A percentile compares a stretch with the other conserved stretches of the same genome.
Conservation (phyloP, 305 asterid species). For the Fraxinus paxiana region DNA sequence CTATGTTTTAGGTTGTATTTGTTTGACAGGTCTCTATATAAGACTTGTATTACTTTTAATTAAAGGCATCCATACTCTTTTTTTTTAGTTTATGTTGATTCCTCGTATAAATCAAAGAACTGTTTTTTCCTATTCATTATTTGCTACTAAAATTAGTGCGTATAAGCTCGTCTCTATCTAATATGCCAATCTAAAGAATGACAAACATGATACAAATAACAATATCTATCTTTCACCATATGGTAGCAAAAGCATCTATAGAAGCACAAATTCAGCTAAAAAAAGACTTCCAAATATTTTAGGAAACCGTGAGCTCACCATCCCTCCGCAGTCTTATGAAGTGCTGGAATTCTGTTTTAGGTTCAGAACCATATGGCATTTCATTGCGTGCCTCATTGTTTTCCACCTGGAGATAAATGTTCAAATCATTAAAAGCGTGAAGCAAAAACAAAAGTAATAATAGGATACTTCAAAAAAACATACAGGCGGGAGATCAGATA, state of each 20-base stretch:
- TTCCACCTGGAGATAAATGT: conserved; percentile 39
- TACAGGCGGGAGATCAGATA: conserved; percentile 77
- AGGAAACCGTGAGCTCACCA: conserved; percentile 41
- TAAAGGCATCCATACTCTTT: not conserved
- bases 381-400: conserved; percentile 57
- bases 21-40: not conserved
- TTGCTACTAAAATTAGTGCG: not conserved
- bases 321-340: conserved; percentile 52
- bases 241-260: not conserved
- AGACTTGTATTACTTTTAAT: not conserved
- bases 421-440: not conserved
- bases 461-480: conserved; percentile 3
- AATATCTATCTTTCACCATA: not conserved
- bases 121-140: not conserved
- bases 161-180: not conserved
- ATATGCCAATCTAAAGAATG: not conserved
- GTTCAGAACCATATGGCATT: conserved; percentile 40
- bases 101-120: not conserved
- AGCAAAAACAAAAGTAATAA: not conserved
- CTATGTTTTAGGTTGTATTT: not conserved
- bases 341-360: conserved; percentile 54
- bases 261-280: not conserved
- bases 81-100: not conserved
- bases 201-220: not conserved
- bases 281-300: not conserved